Percentiles rank a stretch among this genome's conserved stretches.
phyloP scores from a whole-genome alignment of 371 early-diverging fungal species.

The Apophysomyces variabilis region DNA sequence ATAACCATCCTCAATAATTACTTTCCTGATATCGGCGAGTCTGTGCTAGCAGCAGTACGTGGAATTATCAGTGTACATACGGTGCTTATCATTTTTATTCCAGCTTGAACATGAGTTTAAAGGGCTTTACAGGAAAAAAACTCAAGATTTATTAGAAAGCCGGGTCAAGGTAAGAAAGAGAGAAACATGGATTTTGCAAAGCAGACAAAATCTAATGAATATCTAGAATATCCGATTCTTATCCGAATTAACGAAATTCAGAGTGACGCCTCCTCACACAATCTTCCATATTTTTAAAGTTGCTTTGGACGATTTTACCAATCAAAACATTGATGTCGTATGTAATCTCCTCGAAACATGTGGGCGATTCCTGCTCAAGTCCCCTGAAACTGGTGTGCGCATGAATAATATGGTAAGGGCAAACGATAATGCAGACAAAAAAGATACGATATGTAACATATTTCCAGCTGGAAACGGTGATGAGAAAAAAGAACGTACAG shows the following conservation, averaged over 20 bases:
- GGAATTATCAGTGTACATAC: background rate
- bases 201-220: background rate
- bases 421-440: background rate
- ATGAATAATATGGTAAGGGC: conserved; percentile 63
- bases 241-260: conserved; percentile 92
- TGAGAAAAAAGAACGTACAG: conserved; percentile 83
- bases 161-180: conserved; percentile 64
- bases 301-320: conserved; percentile 82
- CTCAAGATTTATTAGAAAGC: conserved; percentile 72
- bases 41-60: conserved; percentile 65
- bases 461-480: conserved; percentile 77
- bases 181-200: background rate
- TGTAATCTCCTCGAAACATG: conserved; percentile 88
- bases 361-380: conserved; percentile 84
- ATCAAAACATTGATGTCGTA: conserved; percentile 83
- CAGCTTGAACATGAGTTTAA: conserved; percentile 83
- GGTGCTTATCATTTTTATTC: background rate
- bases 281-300: conserved; percentile 84
- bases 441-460: background rate
- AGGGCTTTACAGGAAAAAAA: conserved; percentile 68
- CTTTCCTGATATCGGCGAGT: conserved; percentile 83
- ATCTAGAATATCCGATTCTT: conserved; percentile 81
- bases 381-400: conserved; percentile 73
- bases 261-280: conserved; percentile 78
- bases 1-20: conserved; percentile 87